Base-by-base conservation (phyloP, 1,284 basidiomycete genomes). In the Pseudozyma tsukubaensis region DNA sequence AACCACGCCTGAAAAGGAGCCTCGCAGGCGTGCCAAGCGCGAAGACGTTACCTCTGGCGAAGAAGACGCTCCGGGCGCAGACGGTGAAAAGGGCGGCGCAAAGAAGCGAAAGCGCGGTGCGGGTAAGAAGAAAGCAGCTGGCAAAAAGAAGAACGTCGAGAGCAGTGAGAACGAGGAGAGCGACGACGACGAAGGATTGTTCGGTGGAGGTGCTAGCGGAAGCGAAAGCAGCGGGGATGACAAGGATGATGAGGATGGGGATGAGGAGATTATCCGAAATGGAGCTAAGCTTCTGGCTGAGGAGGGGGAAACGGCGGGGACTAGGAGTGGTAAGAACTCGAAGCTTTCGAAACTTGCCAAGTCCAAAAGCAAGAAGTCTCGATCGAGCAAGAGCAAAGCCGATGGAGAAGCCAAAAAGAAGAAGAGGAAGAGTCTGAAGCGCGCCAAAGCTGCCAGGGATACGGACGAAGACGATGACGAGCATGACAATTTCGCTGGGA, bases 231-330 rank as follows among this genome's bases (percentile, higher is more conserved):
- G 61, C 55, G 50, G 19, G 36, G 50, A 62, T 35, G 56, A 47
- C 4, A 50, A 45, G 50, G 67, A 70, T 44, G 72, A 65, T 48
- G 72, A 73, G 45, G 76, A 76, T 35, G 76, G 70, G 9, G 73
- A 72, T 36, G 67, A 72, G 10, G 76, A 76, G 50, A 78, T 78
- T 50, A 69, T 73, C 21, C 50, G 64, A 7, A 71, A 74, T 53
- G 72, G 60, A 18, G 61, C 59, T 18, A 66, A 63, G 50, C 52
- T 65, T 37, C 47, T 68, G 7, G 78, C 71, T 9, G 63, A 69
- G 9, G 71, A 78, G 32, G 72, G 58, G 18, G 68, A 62, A 7
- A 57, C 57, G 7, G 53, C 37, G 1, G 59, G 37, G 16, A 64
- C 49, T 3, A 43, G 50, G 13, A 61, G 51, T 43, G 63, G 45